Base-by-base conservation (phyloP, 805 yeast genomes). In the Metschnikowia anglica region DNA sequence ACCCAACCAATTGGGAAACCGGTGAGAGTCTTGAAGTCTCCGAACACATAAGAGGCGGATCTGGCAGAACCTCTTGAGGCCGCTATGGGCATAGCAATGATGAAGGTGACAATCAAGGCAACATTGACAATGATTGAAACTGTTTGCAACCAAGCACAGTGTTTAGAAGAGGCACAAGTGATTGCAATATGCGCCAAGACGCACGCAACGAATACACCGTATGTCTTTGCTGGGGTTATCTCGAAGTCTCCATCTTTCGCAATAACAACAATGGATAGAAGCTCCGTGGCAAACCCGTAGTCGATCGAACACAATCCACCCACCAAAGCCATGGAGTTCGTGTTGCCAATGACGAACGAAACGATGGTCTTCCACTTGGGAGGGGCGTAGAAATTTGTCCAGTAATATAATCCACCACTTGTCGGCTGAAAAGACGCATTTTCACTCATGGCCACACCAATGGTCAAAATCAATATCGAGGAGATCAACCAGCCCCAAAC, bases 401-500 rank as follows among this genome's bases (percentile, higher is more conserved):
- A 62, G 61, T 76, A 80, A 57, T 81, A 85, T 29, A 84, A 64
- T 7, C 90, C 90, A 41, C 90, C 90, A 16, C 85, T 77, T 1
- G 90, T 83, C 20, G 91, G 90, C 50, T 81, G 75, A 1, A 88
- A 76, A 27, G 83, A 74, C 1, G 84, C 86, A 48, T 82, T 61
- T 53, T 82, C 84, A 5, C 85, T 71, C 80, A 85, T 76, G 13
- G 83, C 70, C 6, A 75, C 48, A 13, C 88, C 88, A n/a, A 80
- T 73, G 8, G 70, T 56, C 41, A 81, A 55, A 43, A 83, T 80
- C 52, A 81, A 78, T 9, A 68, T 46, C 4, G 80, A 73, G 25
- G 86, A 73, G 12, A 79, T 54, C 35, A 80, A 61, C 90, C 91
- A 85, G 36, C 87, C 85, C 90, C 90, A 84, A 2, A 82, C 69